Percentiles rank a stretch among this genome's conserved stretches.
Evolutionary conservation across 306 rosid species (phyloP).

Genomic region (Gastrolobium bilobum): DNA sequence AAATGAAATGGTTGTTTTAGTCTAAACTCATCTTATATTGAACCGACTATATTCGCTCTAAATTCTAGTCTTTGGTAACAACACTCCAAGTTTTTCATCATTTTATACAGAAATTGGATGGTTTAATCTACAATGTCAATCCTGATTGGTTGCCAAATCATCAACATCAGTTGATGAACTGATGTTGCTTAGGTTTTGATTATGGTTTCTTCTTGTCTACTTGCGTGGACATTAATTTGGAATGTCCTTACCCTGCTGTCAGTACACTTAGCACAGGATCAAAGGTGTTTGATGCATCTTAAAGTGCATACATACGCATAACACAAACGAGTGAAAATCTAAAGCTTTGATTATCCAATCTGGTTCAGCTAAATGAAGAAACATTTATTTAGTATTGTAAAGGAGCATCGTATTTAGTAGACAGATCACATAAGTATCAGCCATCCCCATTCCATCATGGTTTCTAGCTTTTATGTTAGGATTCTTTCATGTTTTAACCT

Average conservation of each 20-base stretch:
- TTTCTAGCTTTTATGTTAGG: conserved; percentile 21
- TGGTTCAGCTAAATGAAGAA: conserved; percentile 30
- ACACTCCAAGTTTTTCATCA: not conserved
- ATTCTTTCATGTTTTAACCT: conserved; percentile 38
- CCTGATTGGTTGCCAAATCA: conserved; percentile 10
- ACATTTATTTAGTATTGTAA: conserved; percentile 23
- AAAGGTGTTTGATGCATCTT: conserved; percentile 31
- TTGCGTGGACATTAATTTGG: conserved; percentile 32
- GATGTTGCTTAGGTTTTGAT: conserved; percentile 21
- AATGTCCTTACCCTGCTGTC: conserved; percentile 21
- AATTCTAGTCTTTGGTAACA: not conserved
- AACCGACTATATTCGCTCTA: not conserved
- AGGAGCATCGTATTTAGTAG: not conserved
- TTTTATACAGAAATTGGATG: not conserved
- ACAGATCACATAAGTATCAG: conserved; percentile 13
- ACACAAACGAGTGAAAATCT: not conserved
- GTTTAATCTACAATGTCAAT: conserved; percentile 29
- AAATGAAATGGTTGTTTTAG: conserved; percentile 13
- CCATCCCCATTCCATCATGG: conserved; percentile 7
- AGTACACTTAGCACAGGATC: not conserved
- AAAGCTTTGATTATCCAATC: not conserved
- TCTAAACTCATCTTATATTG: not conserved
- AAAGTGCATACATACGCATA: conserved; percentile 30
- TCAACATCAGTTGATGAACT: conserved; percentile 5
- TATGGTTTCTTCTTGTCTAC: not conserved